Evolutionary conservation across 139 green algal genomes (phyloP), one percentile per base, ranked within the genome.

Genomic region (Marvania coccoides): DNA sequence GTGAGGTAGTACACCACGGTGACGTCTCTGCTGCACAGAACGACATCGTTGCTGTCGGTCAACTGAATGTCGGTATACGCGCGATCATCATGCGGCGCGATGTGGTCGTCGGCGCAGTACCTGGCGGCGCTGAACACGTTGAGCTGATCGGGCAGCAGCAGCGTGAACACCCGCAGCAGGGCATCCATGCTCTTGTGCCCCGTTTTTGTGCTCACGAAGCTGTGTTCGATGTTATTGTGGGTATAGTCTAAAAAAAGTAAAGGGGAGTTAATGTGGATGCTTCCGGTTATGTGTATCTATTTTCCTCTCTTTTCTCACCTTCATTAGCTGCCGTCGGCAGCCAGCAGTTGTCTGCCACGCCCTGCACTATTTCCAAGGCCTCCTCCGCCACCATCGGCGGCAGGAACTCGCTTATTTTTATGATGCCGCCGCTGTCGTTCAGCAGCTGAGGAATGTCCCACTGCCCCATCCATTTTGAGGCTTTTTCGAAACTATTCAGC

Each of bases 111-210:
- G 2, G 24, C 26, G 5, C 67, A 48, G 35, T 78, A 78, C 35
- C 67, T 55, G 0, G 62, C 79, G 15, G 77, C 77, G 7, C 63
- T 77, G 60, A 86, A 87, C 4, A 63, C 58, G 61, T 73, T 63
- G 12, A 81, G 62, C 33, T 34, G 45, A 3, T 53, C 75, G 1
- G 81, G 81, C 24, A 71, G 36, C 39, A 87, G 57, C 39, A 85
- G 51, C 4, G 60, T 61, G 31, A 87, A 73, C 14, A 73, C 33
- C 2, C 81, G 68, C 37, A 78, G 51, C 34, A 81, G 45, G 10
- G 35, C 46, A 4, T 76, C 53, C 5, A 79, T 9, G 9, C 12
- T 29, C 9, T 59, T 59, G 19, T 19, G 19, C 12, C 51, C 51
- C 19, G 51, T 26, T 59, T 59, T 59, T 12, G 51, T 59, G 51